Evolutionary conservation across 2,329 filamentous ascomycete genomes (phyloP).

Genomic region (Byssothecium circinans): DNA sequence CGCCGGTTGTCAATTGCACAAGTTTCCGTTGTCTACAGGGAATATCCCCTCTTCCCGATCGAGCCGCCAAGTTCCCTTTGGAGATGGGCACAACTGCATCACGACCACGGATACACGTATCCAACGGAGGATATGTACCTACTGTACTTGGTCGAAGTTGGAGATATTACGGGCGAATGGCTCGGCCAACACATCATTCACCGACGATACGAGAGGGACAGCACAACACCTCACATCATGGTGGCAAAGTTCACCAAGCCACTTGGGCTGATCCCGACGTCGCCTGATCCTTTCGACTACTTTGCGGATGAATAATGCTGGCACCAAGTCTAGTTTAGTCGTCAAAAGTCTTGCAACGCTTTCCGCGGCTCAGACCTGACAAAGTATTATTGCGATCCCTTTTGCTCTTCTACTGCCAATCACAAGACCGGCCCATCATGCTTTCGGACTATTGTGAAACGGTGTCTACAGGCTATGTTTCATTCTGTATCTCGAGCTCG

Average conservation of each 20-base stretch:
- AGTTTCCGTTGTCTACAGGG: constrained; percentile 2
- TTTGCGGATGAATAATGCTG: not conserved
- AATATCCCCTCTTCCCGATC: constrained; percentile 1
- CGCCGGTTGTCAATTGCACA: not conserved
- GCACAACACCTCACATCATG: not conserved
- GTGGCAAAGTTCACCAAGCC: constrained; percentile 3
- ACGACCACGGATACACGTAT: not conserved
- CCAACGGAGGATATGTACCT: not conserved
- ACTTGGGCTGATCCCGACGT: not conserved
- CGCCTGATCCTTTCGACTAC: not conserved
- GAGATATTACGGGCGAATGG: not conserved
- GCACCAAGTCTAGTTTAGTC: not conserved
- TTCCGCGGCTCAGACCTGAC: no score
- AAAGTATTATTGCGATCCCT: no score
- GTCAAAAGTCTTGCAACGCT: no score
- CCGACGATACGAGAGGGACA: not conserved
- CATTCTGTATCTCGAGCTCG: not conserved
- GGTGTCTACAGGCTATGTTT: not conserved
- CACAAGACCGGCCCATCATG: not conserved
- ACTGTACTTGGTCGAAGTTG: not conserved
- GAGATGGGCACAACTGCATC: constrained; percentile 9
- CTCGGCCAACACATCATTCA: not conserved
- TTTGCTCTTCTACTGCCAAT: no score
- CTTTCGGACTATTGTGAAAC: not conserved
- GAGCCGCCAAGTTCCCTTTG: not conserved